These are phyloP conservation scores for Cardamine resedifolia DNA, from an alignment of 345 rosid genomes.

Conservation along the genomic window DNA sequence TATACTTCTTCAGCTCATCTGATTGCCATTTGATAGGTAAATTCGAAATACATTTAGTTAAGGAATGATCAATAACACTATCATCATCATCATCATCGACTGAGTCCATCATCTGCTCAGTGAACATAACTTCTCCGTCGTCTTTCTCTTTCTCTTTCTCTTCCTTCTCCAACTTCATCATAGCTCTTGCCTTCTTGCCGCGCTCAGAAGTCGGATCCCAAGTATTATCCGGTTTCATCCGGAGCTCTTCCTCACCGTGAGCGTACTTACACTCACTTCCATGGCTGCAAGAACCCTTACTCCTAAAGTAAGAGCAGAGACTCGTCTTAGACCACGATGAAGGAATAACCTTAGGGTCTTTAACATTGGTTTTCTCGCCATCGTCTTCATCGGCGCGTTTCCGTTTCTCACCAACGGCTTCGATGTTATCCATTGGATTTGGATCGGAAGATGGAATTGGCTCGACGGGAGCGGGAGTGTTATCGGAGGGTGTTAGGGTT, in stretches of 20 bases:
- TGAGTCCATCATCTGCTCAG: constrained; percentile 34
- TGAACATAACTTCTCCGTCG: constrained; percentile 51
- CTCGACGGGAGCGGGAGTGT: constrained; percentile 18
- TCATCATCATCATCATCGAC: constrained; percentile 41
- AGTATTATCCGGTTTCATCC: constrained; percentile 69
- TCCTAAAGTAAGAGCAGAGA: constrained; percentile 85
- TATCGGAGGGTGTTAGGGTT: neutral
- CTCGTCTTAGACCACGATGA: constrained; percentile 67
- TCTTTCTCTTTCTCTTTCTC: constrained; percentile 41
- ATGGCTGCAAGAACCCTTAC: constrained; percentile 63
- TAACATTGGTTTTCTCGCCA: constrained; percentile 8
- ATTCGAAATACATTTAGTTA: constrained; percentile 81
- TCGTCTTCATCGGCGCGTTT: constrained; percentile 50
- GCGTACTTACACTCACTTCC: constrained; percentile 78
- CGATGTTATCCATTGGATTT: constrained; percentile 18
- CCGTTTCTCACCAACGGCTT: constrained; percentile 61
- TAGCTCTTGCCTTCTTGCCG: constrained; percentile 54
- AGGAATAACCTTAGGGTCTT: constrained; percentile 37
- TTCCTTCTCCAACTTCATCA: constrained; percentile 38
- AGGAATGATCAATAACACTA: constrained; percentile 39
- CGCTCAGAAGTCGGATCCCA: constrained; percentile 97
- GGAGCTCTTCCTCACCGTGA: constrained; percentile 86
- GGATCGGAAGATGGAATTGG: constrained; percentile 30
- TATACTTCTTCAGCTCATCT: constrained; percentile 59
- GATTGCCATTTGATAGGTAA: constrained; percentile 70